Conservation (phyloP, 495 filamentous ascomycete species). For the Pyronema omphalodes region DNA sequence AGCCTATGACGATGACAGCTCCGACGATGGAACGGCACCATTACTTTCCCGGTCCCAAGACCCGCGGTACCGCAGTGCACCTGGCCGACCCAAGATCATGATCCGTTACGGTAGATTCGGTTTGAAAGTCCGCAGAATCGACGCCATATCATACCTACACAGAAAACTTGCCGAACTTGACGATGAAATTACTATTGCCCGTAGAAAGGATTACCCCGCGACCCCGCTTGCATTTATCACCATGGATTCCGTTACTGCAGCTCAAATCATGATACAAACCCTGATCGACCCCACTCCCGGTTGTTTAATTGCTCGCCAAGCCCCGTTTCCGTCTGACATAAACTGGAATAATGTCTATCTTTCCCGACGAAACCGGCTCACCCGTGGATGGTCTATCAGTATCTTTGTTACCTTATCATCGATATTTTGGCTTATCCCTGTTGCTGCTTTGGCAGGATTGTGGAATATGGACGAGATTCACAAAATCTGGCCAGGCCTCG, state of each 20-base stretch:
- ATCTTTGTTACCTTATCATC: slow-evolving; percentile 61
- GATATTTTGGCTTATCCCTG: slow-evolving; percentile 73
- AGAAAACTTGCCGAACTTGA: slow-evolving; percentile 69
- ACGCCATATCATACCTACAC: slow-evolving; percentile 87
- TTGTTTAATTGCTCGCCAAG: slow-evolving; percentile 63
- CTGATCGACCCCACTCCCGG: slow-evolving; percentile 75
- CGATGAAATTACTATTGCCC: slow-evolving; percentile 48
- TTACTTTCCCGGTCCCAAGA: slow-evolving; percentile 17
- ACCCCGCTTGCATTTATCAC: slow-evolving; percentile 86
- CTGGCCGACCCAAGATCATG: slow-evolving; percentile 45
- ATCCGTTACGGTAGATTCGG: slow-evolving; percentile 67
- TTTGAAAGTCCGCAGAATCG: slow-evolving; percentile 51
- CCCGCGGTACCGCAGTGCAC: slow-evolving; percentile 10
- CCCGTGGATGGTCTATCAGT: slow-evolving; percentile 66
- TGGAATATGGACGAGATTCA: slow-evolving; percentile 61
- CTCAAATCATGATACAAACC: slow-evolving; percentile 86
- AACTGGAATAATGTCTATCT: slow-evolving; percentile 87
- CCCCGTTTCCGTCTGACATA: slow-evolving; percentile 74
- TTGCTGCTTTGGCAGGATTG: slow-evolving; percentile 60
- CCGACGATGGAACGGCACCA: slow-evolving; percentile 31
- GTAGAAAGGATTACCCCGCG: slow-evolving; percentile 59
- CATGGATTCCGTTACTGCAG: slow-evolving; percentile 80
- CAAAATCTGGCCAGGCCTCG: slow-evolving; percentile 52
- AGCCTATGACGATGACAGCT: slow-evolving; percentile 1
- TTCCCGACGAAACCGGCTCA: slow-evolving; percentile 51